Evolutionary conservation across 2,329 filamentous ascomycete species (phyloP), one percentile per base, ranked within the genome.

Genomic region (Colletotrichum sp.): DNA sequence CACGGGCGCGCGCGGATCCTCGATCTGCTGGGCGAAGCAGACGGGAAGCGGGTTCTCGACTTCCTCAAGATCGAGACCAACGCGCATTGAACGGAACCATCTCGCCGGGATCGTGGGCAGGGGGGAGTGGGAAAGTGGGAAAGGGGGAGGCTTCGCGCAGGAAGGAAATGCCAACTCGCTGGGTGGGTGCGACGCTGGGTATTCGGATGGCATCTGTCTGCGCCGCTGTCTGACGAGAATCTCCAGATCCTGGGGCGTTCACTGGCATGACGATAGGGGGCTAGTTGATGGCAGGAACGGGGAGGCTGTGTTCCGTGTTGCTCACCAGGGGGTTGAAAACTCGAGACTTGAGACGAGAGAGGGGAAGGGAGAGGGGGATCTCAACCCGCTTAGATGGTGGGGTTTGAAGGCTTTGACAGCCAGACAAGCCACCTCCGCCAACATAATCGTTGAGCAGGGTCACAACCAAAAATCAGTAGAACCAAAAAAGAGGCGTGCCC

Each of bases 21-120:
- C 36, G 78, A 81, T 24, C 78, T 78, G 32, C 77, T 86, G n/a
- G 85, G 84, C 2, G 76, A 79, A 6, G 64, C 32, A 30, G 83
- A 85, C 66, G 81, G 79, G 16, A 60, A 60, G 5, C 80, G 83
- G 12, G 72, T 85, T 30, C 76, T 83, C 18, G 75, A 79, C 1
- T 85, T 85, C 72, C 78, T 85, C 28, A 76, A 75, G 5, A 73
- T 77, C 30, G 82, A 80, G 24, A 34, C 44, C 44, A 21, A 52
- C 44, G 44, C 44, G 44, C 59, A 62, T 36, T 62, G 26, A 15
- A 32, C 32, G n/a, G 18, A 30, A 62, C 18, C 28, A 13, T 62
- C 12, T 34, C 21, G 21, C 55, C 55, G 28, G 28, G 12, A 34
- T 60, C 26, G 15, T n/a, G 16, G 6, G 39, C 9, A 18, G 39